Conservation (phyloP, 805 yeast species). For the Ogataea thermomethanolica region DNA sequence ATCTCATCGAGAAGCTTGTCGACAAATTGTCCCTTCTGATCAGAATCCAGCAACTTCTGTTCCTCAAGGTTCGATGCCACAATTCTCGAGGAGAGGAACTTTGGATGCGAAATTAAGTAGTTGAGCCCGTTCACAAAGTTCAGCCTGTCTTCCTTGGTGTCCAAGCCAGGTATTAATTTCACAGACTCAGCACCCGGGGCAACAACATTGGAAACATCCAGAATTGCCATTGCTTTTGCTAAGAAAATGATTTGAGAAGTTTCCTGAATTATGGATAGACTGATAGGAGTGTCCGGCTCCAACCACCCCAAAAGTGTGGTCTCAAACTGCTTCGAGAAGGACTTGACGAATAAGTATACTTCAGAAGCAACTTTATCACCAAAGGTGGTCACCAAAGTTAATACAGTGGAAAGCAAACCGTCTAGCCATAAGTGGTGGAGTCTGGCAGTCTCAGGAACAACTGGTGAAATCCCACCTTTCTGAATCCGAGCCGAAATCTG, state of each 20-base stretch:
- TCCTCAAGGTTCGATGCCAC: slow-evolving; percentile 64
- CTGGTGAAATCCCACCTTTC: slow-evolving; percentile 57
- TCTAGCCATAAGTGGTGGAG: slow-evolving; percentile 82
- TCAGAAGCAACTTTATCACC: slow-evolving; percentile 66
- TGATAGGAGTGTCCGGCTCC: slow-evolving; percentile 45
- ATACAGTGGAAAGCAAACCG: slow-evolving; percentile 68
- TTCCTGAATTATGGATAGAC: slow-evolving; percentile 52
- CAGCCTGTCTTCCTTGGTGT: slow-evolving; percentile 53
- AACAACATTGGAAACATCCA: slow-evolving; percentile 51
- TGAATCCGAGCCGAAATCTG: slow-evolving; percentile 66
- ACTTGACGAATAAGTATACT: slow-evolving; percentile 54
- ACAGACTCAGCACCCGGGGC: slow-evolving; percentile 20
- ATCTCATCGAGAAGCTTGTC: slow-evolving; percentile 48
- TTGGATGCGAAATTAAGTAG: slow-evolving; percentile 81
- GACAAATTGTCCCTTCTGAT: slow-evolving; percentile 42
- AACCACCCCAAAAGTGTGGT: slow-evolving; percentile 66
- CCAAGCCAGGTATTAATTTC: slow-evolving; percentile 54
- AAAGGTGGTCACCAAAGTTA: slow-evolving; percentile 56
- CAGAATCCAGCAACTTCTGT: slow-evolving; percentile 49
- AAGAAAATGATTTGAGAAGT: slow-evolving; percentile 66
- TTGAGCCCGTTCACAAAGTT: slow-evolving; percentile 59
- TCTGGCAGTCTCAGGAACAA: slow-evolving; percentile 41
- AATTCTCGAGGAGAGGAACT: slow-evolving; percentile 68
- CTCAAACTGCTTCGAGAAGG: slow-evolving; percentile 64
- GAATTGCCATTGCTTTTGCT: slow-evolving; percentile 50